Conservation (phyloP, 2,329 filamentous ascomycete species). For the Pseudogymnoascus destructans region DNA sequence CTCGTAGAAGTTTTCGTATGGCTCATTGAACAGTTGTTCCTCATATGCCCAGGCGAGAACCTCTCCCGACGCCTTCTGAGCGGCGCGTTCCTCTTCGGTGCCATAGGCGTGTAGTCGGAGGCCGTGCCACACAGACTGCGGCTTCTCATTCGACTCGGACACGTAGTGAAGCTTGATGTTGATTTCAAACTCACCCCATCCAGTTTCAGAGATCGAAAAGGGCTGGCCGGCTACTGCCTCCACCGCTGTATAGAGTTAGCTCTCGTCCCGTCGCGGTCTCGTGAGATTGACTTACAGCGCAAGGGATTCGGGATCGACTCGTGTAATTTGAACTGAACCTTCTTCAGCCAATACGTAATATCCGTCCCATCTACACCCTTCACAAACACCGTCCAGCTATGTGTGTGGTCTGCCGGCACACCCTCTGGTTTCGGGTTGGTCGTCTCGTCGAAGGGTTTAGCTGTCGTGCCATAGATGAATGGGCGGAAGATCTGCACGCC, state of each 20-base stretch:
- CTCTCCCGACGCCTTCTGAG: conserved; percentile 43
- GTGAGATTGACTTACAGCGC: conserved; percentile 42
- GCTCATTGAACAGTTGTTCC: conserved; percentile 94
- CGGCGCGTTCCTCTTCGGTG: conserved; percentile 58
- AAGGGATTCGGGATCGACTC: conserved; percentile 90
- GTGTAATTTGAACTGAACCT: conserved; percentile 96
- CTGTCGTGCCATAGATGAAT: conserved; percentile 68
- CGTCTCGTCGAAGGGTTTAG: conserved; percentile 62
- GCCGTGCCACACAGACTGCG: conserved; percentile 89
- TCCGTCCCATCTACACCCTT: conserved; percentile 80
- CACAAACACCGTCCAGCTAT: conserved; percentile 93
- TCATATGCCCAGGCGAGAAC: conserved; percentile 77
- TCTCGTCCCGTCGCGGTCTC: neutral
- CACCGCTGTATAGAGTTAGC: conserved; percentile 36
- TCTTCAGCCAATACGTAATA: conserved; percentile 88
- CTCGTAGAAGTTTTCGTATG: conserved; percentile 83
- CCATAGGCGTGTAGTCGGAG: conserved; percentile 85
- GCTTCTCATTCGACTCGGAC: conserved; percentile 78
- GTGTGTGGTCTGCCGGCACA: conserved; percentile 82
- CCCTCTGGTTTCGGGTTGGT: conserved; percentile 64
- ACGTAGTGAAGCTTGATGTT: conserved; percentile 91
- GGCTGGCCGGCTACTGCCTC: conserved; percentile 56
- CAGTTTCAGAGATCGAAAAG: conserved; percentile 82
- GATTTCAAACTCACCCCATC: conserved; percentile 97
- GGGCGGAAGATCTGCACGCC: conserved; percentile 50